These are phyloP conservation scores for Allium cepa DNA, from an alignment of 106 monocot species.

Conservation along the genomic window DNA sequence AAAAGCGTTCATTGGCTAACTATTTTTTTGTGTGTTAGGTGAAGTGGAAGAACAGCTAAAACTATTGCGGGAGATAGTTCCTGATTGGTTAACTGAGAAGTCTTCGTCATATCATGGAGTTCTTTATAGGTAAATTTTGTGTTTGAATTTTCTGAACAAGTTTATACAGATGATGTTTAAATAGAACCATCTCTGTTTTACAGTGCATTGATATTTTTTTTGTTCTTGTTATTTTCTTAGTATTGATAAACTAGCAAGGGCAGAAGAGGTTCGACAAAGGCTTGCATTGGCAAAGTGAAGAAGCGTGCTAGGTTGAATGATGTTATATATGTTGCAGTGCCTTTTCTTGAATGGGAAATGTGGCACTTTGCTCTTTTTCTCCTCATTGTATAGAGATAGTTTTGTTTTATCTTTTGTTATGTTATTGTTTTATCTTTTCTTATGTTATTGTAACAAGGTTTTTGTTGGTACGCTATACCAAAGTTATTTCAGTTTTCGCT, in stretches of 20 bases:
- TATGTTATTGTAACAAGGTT: no score
- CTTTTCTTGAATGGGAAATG: no score
- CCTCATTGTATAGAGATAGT: background rate
- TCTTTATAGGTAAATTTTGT: slow-evolving; percentile 37
- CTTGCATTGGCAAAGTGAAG: slow-evolving; percentile 1
- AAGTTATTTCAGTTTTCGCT: no score
- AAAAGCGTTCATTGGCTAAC: background rate
- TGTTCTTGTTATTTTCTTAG: background rate
- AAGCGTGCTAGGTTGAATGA: no score
- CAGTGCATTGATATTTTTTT: background rate
- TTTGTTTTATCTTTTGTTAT: no score
- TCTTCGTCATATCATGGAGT: slow-evolving; percentile 35
- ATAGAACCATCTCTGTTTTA: background rate
- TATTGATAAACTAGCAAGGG: slow-evolving; percentile 8
- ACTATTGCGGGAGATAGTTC: slow-evolving; percentile 60
- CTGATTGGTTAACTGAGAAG: slow-evolving; percentile 82
- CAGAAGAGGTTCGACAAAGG: slow-evolving; percentile 7
- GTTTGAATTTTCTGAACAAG: no score
- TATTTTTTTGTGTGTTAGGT: slow-evolving; percentile 21
- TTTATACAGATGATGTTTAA: background rate
- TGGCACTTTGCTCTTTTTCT: background rate
- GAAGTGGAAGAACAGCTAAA: slow-evolving; percentile 83
- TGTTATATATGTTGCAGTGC: no score
- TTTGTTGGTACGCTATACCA: no score
- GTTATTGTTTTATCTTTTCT: no score